Conservation (phyloP, 768 basidiomycete species). For the Harrya chromipes region DNA sequence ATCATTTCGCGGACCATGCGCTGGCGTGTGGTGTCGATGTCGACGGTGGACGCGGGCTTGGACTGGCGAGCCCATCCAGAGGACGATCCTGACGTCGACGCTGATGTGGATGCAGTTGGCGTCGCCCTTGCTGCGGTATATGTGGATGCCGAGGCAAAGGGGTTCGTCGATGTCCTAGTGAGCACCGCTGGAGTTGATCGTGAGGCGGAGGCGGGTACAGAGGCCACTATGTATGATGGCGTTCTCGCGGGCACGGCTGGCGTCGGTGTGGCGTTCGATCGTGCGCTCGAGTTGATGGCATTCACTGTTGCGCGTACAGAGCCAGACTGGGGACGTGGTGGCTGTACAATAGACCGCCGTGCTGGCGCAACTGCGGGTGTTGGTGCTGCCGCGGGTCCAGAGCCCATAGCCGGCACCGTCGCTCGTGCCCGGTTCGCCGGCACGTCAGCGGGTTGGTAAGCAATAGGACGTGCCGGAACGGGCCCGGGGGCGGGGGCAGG, state of each 20-base stretch:
- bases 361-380: too few relatives aligned
- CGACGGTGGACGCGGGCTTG: not conserved
- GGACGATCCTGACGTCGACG: too few relatives aligned
- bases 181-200: not conserved
- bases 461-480: too few relatives aligned
- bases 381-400: too few relatives aligned
- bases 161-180: not conserved
- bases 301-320: not conserved
- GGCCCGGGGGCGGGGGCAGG: not conserved
- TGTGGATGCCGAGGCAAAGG: not conserved
- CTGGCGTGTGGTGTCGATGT: conserved; percentile 3
- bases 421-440: too few relatives aligned
- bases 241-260: not conserved
- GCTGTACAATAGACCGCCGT: too few relatives aligned
- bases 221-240: not conserved
- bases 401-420: too few relatives aligned
- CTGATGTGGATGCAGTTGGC: not conserved
- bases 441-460: too few relatives aligned
- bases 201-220: not conserved
- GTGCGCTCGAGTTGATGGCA: not conserved
- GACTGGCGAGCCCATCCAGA: not conserved
- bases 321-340: too few relatives aligned
- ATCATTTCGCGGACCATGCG: conserved; percentile 32
- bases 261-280: not conserved
- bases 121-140: not conserved